Conservation (phyloP, 2,329 filamentous ascomycete species). For the Hypoxylon sp. region DNA sequence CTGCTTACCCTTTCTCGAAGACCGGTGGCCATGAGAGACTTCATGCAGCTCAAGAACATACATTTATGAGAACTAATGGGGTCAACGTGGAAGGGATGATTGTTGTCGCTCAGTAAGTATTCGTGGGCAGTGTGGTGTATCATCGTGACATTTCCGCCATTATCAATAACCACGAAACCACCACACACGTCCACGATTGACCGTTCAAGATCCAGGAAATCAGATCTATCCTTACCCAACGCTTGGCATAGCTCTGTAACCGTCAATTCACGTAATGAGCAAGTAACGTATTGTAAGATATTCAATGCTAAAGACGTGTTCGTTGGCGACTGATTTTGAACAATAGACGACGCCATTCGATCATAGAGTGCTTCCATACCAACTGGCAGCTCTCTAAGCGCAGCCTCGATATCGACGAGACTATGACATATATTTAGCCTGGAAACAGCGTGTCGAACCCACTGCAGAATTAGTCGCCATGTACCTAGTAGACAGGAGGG, state of each 20-base stretch:
- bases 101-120: conserved; percentile 47
- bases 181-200: conserved; percentile 53
- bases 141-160: conserved; percentile 48
- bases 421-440: conserved; percentile 36
- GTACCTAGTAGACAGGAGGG: neutral
- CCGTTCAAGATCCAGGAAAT: conserved; percentile 48
- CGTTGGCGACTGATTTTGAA: conserved; percentile 16
- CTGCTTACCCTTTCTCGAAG: conserved; percentile 34
- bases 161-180: conserved; percentile 54
- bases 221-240: conserved; percentile 36
- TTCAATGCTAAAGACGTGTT: conserved; percentile 38
- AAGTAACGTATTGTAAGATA: conserved; percentile 50
- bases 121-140: conserved; percentile 57
- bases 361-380: conserved; percentile 51
- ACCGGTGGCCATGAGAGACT: conserved; percentile 35
- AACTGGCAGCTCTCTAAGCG: conserved; percentile 32
- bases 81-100: conserved; percentile 39
- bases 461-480: conserved; percentile 6
- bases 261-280: conserved; percentile 46
- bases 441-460: conserved; percentile 29
- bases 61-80: conserved; percentile 34
- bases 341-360: conserved; percentile 52
- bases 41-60: conserved; percentile 47
- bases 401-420: conserved; percentile 25
- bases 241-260: conserved; percentile 48